Evolutionary conservation across 306 rosid species (phyloP), one percentile per base, ranked within the genome.

Genomic region (Acacia acuminata): DNA sequence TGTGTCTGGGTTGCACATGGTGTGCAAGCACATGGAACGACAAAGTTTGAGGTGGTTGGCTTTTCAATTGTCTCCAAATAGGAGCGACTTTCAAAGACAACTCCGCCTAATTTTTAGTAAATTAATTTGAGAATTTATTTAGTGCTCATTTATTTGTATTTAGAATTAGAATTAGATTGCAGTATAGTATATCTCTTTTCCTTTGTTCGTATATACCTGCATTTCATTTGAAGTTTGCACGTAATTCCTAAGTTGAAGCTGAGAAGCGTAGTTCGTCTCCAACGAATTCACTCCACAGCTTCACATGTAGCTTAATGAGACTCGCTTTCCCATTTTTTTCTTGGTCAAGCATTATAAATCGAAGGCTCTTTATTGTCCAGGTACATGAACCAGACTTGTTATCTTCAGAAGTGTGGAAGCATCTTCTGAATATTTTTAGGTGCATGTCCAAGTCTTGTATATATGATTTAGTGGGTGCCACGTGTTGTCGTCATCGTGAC

Each of bases 31-130:
- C 19, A n/a, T 20, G 11, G 10, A 20, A 66, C 24, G 50, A 75
- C 84, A 47, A 60, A 76, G 43, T 68, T 78, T 60, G 86, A 79
- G 76, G 78, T 82, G 72, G 86, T 85, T 82, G 75, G 58, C 32
- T 43, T 34, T 81, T 61, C 45, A 64, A 71, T 72, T 44, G 48
- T 44, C 48, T 44, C 48, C 14, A 44, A 44, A 44, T 44, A 10
- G 48, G 48, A 44, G 48, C 48, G 14, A 44, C 48, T 44, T 44
- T 44, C 48, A 44, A 48, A 48, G 53, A 16, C 14, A 48, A 14
- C 53, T 14, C 17, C 1, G n/a, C 43, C 70, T 30, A 30, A 10
- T 25, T 61, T 22, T 11, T 12, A 17, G 10, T 71, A 7, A 43
- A 20, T 63, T n/a, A 11, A 24, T 25, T 44, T 44, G 58, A 14